Evolutionary conservation across 352 stramenopile genomes (phyloP).

Genomic region (Pythium coloratum): DNA sequence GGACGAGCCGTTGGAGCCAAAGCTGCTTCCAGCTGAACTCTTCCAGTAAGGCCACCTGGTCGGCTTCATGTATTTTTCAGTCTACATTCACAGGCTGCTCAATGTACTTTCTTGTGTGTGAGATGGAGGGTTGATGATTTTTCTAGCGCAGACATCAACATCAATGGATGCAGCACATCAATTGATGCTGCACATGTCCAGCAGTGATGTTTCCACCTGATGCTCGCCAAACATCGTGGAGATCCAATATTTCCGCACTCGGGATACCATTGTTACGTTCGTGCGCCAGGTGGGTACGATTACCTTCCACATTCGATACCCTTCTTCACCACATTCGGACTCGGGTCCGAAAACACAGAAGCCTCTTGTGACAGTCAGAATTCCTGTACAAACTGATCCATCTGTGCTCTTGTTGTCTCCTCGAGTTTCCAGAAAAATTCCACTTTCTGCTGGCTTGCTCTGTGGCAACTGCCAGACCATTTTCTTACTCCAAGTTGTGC

Average conservation of each 20-base stretch:
- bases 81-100: not conserved
- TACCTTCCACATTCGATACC: not conserved
- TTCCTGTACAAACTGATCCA: slow-evolving; percentile 2
- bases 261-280: not conserved
- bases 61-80: not conserved
- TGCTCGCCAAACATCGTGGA: not conserved
- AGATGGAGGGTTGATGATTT: too few relatives aligned
- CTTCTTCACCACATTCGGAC: not conserved
- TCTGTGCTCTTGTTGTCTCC: not conserved
- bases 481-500: not conserved
- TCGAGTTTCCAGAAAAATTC: slow-evolving; percentile 2
- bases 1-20: slow-evolving; percentile 80
- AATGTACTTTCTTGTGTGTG: slow-evolving; percentile 6
- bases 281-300: not conserved
- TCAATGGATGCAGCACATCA: not conserved
- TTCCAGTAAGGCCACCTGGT: slow-evolving; percentile 52
- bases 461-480: slow-evolving; percentile 4
- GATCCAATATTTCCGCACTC: not conserved
- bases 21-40: slow-evolving; percentile 74
- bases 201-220: not conserved
- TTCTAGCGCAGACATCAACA: not conserved
- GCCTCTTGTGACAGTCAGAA: not conserved
- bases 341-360: not conserved
- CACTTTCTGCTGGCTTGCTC: not conserved
- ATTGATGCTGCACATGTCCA: not conserved